Conservation (phyloP, 768 basidiomycete species). For the Cyathus striatus region DNA sequence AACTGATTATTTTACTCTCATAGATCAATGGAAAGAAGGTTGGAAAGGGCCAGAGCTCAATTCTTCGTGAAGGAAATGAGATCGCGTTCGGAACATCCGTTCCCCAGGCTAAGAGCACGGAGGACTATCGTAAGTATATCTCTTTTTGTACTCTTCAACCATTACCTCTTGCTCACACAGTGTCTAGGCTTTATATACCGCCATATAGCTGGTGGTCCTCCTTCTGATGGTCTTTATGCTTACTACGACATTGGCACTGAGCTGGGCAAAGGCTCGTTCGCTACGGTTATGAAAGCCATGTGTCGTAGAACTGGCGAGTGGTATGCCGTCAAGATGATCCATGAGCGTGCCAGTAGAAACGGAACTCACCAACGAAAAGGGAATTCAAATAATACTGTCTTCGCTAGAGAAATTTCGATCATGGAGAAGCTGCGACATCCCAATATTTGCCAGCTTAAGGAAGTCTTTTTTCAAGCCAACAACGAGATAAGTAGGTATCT, state of each 20-base stretch:
- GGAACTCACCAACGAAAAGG: slow-evolving; percentile 21
- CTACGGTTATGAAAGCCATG: slow-evolving; percentile 82
- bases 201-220: slow-evolving; percentile 46
- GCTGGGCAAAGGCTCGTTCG: slow-evolving; percentile 90
- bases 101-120: slow-evolving; percentile 39
- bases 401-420: slow-evolving; percentile 75
- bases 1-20: not conserved
- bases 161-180: not conserved
- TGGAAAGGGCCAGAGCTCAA: slow-evolving; percentile 44
- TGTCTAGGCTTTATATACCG: slow-evolving; percentile 67
- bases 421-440: slow-evolving; percentile 72
- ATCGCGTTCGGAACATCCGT: slow-evolving; percentile 72
- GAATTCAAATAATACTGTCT: slow-evolving; percentile 24
- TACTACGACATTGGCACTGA: slow-evolving; percentile 63
- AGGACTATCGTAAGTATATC: slow-evolving; percentile 67
- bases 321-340: slow-evolving; percentile 89
- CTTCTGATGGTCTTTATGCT: slow-evolving; percentile 51
- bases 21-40: slow-evolving; percentile 70
- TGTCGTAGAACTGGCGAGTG: slow-evolving; percentile 64
- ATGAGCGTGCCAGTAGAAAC: slow-evolving; percentile 32
- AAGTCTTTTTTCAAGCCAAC: slow-evolving; percentile 66
- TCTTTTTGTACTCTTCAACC: not conserved
- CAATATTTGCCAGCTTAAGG: slow-evolving; percentile 77
- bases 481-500: slow-evolving; percentile 49
- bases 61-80: slow-evolving; percentile 79